These are phyloP conservation scores for Fusarium sterilihyphosum DNA, from an alignment of 2,329 filamentous ascomycete genomes.

Conservation along the genomic window DNA sequence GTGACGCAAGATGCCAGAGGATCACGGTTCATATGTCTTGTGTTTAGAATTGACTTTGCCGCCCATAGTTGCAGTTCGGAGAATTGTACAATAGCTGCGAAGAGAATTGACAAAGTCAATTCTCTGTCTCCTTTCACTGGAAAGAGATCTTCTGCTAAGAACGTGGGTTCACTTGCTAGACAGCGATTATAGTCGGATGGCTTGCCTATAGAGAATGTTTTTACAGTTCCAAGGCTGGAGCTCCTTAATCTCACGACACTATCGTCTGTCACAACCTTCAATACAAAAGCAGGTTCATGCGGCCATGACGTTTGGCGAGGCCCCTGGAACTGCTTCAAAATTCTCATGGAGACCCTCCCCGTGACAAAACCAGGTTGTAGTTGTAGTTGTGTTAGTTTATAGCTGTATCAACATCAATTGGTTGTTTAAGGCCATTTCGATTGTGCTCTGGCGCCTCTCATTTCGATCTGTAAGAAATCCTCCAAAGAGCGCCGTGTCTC, in stretches of 20 bases:
- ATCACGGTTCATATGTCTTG: background rate
- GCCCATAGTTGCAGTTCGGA: background rate
- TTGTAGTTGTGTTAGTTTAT: background rate
- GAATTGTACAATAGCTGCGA: background rate
- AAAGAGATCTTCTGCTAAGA: background rate
- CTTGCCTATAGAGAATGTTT: no score
- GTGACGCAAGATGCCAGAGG: background rate
- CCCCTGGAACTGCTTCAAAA: background rate
- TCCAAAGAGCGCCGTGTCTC: no score
- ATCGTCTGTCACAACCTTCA: background rate
- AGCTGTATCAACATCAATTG: background rate
- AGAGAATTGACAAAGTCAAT: background rate
- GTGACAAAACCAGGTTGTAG: background rate
- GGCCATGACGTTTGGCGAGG: background rate
- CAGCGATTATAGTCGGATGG: background rate
- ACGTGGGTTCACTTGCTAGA: background rate
- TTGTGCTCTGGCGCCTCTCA: no score
- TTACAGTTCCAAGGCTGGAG: background rate
- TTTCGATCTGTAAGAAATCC: no score
- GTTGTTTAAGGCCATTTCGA: no score
- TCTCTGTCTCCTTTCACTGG: background rate
- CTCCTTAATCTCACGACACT: background rate
- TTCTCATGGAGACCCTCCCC: background rate
- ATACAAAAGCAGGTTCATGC: background rate
- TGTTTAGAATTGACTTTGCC: background rate